Conservation (phyloP, 345 rosid genomes). For the Lumnitzera littorea region DNA sequence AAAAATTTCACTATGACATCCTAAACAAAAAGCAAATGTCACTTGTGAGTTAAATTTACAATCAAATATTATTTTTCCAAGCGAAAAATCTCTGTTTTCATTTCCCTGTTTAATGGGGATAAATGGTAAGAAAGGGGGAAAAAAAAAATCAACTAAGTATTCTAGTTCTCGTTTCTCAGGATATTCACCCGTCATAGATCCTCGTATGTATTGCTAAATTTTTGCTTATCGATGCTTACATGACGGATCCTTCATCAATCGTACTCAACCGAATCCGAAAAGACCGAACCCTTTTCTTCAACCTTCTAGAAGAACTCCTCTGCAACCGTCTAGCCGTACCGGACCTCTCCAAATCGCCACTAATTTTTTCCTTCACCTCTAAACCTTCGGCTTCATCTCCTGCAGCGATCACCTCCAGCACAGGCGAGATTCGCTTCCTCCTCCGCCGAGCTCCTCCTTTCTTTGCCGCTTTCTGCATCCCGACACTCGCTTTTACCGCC, state of each 20-base stretch:
- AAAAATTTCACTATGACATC: no score
- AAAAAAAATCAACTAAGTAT: no score
- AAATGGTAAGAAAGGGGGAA: no score
- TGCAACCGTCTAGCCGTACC: slow-evolving; percentile 1
- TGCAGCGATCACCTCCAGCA: slow-evolving; percentile 2
- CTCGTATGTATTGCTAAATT: no score
- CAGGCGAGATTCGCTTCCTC: slow-evolving; percentile 13
- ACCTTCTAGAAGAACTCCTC: slow-evolving; percentile 7
- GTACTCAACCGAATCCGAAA: slow-evolving; percentile 14
- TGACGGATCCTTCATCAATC: slow-evolving; percentile 7
- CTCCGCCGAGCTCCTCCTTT: background rate
- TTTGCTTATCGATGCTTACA: background rate
- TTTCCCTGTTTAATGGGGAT: no score
- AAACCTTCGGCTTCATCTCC: background rate
- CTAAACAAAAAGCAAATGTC: no score
- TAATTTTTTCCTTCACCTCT: background rate
- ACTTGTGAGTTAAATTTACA: no score
- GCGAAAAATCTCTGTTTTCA: no score
- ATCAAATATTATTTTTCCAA: no score
- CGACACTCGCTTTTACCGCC: slow-evolving; percentile 31
- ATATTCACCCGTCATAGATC: no score
- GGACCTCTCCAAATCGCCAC: background rate
- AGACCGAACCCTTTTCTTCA: slow-evolving; percentile 8
- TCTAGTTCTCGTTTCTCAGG: no score
- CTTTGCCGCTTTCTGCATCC: slow-evolving; percentile 8